Conservation (phyloP, 495 filamentous ascomycete species). For the Talaromyces ruber region DNA sequence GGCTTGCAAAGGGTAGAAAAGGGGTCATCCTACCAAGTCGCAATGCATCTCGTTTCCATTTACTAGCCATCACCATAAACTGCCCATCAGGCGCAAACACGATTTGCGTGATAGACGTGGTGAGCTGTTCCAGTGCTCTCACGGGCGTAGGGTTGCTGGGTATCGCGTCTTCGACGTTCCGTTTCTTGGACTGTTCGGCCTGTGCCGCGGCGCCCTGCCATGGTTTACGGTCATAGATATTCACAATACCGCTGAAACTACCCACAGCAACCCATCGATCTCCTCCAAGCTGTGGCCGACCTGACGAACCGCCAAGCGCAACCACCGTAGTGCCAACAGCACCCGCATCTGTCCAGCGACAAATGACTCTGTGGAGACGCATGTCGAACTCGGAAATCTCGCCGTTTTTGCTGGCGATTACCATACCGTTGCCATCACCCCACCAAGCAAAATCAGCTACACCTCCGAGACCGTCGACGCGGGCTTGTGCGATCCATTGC, state of each 20-base stretch:
- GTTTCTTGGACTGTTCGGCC: constrained; percentile 16
- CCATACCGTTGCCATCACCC: constrained; percentile 67
- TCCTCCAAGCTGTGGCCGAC: constrained; percentile 54
- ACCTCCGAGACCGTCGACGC: constrained; percentile 72
- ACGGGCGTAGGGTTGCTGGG: constrained; percentile 60
- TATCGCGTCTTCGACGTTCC: constrained; percentile 33
- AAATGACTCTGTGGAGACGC: constrained; percentile 52
- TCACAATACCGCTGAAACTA: constrained; percentile 75
- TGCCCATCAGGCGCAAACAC: constrained; percentile 84
- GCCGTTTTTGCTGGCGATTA: constrained; percentile 73
- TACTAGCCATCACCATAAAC: constrained; percentile 73
- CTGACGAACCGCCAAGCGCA: constrained; percentile 54
- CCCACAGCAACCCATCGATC: constrained; percentile 87
- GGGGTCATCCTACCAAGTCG: constrained; percentile 44
- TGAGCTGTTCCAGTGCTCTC: constrained; percentile 71
- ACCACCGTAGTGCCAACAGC: constrained; percentile 78
- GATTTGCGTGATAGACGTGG: constrained; percentile 68
- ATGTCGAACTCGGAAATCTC: constrained; percentile 90
- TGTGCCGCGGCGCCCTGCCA: constrained; percentile 36
- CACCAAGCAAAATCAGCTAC: constrained; percentile 91
- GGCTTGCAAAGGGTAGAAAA: not conserved
- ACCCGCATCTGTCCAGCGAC: constrained; percentile 85
- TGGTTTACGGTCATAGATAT: constrained; percentile 77
- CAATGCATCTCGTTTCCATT: constrained; percentile 80
- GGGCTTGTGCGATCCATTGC: constrained; percentile 82